Conservation (phyloP, 768 basidiomycete species). For the Suillus ampliporus region DNA sequence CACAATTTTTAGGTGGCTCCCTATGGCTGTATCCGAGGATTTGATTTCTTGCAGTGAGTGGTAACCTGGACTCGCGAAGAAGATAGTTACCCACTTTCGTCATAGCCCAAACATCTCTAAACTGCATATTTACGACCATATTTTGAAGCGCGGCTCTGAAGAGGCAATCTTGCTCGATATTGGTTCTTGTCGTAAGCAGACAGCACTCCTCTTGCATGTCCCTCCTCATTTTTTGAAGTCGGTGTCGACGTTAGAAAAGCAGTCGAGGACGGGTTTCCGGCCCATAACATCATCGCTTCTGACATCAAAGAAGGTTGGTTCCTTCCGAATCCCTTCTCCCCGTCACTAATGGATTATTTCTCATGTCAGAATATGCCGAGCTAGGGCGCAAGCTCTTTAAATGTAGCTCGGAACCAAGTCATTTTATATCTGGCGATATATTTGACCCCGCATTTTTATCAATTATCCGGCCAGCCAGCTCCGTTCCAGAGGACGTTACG, state of each 20-base stretch:
- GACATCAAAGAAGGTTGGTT: constrained; percentile 40
- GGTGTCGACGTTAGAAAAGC: constrained; percentile 44
- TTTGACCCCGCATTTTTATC: constrained; percentile 50
- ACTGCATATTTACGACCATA: background rate
- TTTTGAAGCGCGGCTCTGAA: constrained; percentile 2
- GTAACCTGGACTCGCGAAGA: background rate
- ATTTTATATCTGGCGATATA: constrained; percentile 59
- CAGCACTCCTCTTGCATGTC: background rate
- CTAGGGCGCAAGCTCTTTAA: constrained; percentile 62
- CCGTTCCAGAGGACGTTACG: constrained; percentile 20
- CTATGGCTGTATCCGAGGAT: constrained; percentile 1
- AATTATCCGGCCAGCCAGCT: constrained; percentile 27
- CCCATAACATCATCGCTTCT: constrained; percentile 36
- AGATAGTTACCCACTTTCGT: background rate
- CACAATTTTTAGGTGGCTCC: background rate
- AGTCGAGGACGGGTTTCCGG: constrained; percentile 43
- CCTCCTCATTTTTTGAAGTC: background rate
- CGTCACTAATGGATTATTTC: background rate
- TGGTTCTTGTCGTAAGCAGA: constrained; percentile 43
- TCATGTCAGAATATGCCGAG: constrained; percentile 55
- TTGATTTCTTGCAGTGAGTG: constrained; percentile 4
- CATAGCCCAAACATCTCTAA: background rate
- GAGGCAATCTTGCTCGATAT: constrained; percentile 46
- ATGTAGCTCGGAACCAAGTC: constrained; percentile 51
- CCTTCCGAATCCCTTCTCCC: background rate